These are phyloP conservation scores for Flaveria linearis DNA, from an alignment of 129 eudicot species.

Conservation along the genomic window DNA sequence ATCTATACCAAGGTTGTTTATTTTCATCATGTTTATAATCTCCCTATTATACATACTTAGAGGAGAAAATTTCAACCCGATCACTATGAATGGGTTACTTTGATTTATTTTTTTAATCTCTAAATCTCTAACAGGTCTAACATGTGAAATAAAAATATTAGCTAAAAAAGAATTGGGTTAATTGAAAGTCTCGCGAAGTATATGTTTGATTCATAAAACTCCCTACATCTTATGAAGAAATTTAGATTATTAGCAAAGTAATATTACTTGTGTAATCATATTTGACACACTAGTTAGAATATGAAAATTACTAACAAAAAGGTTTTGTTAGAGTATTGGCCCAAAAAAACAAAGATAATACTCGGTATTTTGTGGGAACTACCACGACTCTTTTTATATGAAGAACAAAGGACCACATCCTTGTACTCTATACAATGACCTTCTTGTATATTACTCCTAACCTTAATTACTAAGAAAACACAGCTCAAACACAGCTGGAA, in stretches of 20 bases:
- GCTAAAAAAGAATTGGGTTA: not conserved
- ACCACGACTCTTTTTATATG: no score
- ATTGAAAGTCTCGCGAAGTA: not conserved
- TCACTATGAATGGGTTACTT: not conserved
- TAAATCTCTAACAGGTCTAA: not conserved
- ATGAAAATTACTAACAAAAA: not conserved
- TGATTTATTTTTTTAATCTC: not conserved
- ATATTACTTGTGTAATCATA: not conserved
- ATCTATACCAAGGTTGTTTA: slow-evolving; percentile 88
- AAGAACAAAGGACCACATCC: no score
- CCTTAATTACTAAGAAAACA: no score
- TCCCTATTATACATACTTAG: not conserved
- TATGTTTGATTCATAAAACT: not conserved
- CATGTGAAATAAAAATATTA: not conserved
- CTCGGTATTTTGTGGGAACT: no score
- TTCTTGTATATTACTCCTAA: no score
- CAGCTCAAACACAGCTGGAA: no score
- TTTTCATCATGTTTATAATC: not conserved
- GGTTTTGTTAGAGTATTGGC: not conserved
- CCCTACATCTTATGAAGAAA: not conserved
- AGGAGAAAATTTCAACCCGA: not conserved
- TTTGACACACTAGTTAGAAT: not conserved
- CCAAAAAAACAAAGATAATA: no score
- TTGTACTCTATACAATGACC: no score
- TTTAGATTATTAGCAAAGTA: not conserved